Evolutionary conservation across 345 rosid genomes (phyloP).

Genomic region (Boechera stricta): DNA sequence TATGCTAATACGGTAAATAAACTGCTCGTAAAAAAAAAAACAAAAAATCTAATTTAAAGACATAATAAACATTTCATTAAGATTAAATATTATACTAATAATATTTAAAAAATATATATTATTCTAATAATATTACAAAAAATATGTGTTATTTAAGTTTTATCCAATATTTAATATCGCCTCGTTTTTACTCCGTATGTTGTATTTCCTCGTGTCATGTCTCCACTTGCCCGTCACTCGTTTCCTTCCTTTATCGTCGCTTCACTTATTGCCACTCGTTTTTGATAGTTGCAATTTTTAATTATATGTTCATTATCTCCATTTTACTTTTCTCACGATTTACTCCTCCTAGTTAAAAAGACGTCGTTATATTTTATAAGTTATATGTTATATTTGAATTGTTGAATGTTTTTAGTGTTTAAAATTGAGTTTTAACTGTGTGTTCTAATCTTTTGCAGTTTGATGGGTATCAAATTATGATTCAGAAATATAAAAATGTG

Average conservation of each 20-base stretch:
- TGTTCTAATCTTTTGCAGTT: not conserved
- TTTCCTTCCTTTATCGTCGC: not conserved
- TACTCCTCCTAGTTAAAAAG: not conserved
- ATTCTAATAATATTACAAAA: too few relatives aligned
- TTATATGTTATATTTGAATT: too few relatives aligned
- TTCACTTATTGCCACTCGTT: conserved; percentile 6
- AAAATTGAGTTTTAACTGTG: not conserved
- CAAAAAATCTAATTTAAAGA: too few relatives aligned
- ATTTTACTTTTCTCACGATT: not conserved
- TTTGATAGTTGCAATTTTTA: not conserved
- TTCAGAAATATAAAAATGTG: not conserved
- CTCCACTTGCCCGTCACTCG: conserved; percentile 26
- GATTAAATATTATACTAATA: too few relatives aligned
- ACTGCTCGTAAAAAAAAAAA: too few relatives aligned
- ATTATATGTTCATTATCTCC: not conserved
- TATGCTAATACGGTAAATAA: too few relatives aligned
- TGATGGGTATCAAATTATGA: not conserved
- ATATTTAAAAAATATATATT: too few relatives aligned
- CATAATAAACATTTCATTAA: too few relatives aligned
- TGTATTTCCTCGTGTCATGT: conserved; percentile 18
- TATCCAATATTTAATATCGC: not conserved
- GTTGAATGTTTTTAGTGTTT: not conserved
- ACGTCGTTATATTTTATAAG: too few relatives aligned
- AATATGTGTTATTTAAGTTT: too few relatives aligned
- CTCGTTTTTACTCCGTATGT: conserved; percentile 1